Conservation (phyloP, 1,139 yeast genomes). For the Suhomyces anneliseae region DNA sequence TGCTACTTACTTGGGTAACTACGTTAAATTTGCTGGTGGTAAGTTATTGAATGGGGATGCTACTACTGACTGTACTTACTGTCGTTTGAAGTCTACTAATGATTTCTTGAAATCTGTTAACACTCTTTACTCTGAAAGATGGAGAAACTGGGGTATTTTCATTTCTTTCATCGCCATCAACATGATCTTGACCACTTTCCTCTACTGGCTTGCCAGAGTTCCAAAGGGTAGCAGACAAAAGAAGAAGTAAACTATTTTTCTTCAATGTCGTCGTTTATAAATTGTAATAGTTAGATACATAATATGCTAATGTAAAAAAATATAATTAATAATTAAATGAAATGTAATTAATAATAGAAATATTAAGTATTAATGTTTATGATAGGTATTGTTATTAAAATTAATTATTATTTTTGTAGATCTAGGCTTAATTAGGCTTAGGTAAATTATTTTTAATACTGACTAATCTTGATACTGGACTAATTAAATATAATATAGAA, state of each 20-base stretch:
- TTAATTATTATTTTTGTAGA: no score
- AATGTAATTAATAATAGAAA: not conserved
- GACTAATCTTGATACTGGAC: no score
- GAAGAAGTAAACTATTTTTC: conserved; percentile 14
- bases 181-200: conserved; percentile 20
- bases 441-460: no score
- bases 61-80: conserved; percentile 51
- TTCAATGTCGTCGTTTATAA: no score
- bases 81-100: conserved; percentile 51
- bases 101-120: conserved; percentile 46
- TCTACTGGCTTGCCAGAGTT: conserved; percentile 31
- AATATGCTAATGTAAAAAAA: not conserved
- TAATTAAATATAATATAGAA: no score
- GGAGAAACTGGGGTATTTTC: conserved; percentile 72
- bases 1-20: conserved; percentile 49
- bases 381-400: no score
- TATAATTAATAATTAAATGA: not conserved
- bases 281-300: not conserved
- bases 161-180: conserved; percentile 25
- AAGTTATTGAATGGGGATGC: conserved; percentile 46
- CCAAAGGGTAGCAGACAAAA: conserved; percentile 32
- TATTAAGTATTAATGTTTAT: no score
- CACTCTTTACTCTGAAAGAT: conserved; percentile 47
- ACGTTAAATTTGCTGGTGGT: conserved; percentile 48
- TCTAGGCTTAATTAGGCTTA: no score